phyloP scores from a whole-genome alignment of 371 early-diverging fungal species.

The Capillidium heterosporum region DNA sequence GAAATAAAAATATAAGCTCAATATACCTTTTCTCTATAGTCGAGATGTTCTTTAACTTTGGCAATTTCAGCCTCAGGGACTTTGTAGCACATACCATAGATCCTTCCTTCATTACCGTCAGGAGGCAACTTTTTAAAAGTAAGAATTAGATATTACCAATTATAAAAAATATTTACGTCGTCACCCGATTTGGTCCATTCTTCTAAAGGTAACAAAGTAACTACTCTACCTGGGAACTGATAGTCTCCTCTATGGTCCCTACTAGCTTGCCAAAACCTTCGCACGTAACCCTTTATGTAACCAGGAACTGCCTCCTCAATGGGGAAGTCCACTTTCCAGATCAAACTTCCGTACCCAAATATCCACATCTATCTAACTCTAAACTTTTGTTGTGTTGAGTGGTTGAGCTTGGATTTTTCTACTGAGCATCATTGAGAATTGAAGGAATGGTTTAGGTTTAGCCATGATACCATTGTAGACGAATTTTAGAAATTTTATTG shows the following conservation, averaged over 20 bases:
- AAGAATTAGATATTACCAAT: neutral
- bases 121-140: slow-evolving; percentile 17
- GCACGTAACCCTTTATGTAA: slow-evolving; percentile 54
- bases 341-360: slow-evolving; percentile 79
- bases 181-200: slow-evolving; percentile 33
- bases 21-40: slow-evolving; percentile 67
- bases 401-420: too few relatives aligned
- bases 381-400: too few relatives aligned
- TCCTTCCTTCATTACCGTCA: slow-evolving; percentile 27
- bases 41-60: slow-evolving; percentile 50
- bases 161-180: slow-evolving; percentile 6
- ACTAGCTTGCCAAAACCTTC: slow-evolving; percentile 81
- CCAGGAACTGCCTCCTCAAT: slow-evolving; percentile 24
- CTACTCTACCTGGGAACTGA: slow-evolving; percentile 70
- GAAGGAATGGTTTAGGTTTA: too few relatives aligned
- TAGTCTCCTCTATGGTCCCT: slow-evolving; percentile 85
- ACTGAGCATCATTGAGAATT: too few relatives aligned
- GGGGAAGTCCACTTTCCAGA: slow-evolving; percentile 55
- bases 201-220: slow-evolving; percentile 57
- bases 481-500: too few relatives aligned
- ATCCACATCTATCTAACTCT: too few relatives aligned
- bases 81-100: slow-evolving; percentile 80
- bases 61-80: slow-evolving; percentile 39
- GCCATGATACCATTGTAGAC: too few relatives aligned
- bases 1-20: too few relatives aligned